Percentiles rank a stretch among this genome's conserved stretches.
These are phyloP conservation scores for Cyberlindnera xylosilytica DNA, from an alignment of 805 yeast genomes.

Conservation along the genomic window DNA sequence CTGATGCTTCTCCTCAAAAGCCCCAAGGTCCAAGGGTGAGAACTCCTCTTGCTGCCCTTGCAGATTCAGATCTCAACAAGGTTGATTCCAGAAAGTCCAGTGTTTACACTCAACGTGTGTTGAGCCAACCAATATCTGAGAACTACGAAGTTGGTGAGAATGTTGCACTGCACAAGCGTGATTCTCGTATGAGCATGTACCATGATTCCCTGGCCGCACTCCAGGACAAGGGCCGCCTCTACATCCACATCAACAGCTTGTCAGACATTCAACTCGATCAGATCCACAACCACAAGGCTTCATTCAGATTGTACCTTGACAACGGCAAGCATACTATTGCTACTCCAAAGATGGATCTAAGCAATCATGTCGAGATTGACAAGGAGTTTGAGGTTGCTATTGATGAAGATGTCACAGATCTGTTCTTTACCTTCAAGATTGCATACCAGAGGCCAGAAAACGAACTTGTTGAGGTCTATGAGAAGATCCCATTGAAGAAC, in stretches of 20 bases:
- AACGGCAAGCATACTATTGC: slow-evolving; percentile 79
- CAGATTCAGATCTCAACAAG: slow-evolving; percentile 16
- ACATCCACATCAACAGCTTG: slow-evolving; percentile 46
- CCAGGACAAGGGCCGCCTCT: slow-evolving; percentile 40
- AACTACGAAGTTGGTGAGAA: slow-evolving; percentile 5
- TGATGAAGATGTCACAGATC: slow-evolving; percentile 49
- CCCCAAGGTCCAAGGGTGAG: slow-evolving; percentile 13
- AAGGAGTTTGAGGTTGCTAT: slow-evolving; percentile 81
- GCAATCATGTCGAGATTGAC: slow-evolving; percentile 37
- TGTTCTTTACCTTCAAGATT: slow-evolving; percentile 72
- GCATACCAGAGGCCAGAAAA: slow-evolving; percentile 45
- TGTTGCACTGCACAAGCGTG: slow-evolving; percentile 12
- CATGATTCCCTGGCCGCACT: not conserved
- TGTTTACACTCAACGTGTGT: slow-evolving; percentile 10
- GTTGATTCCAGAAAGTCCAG: slow-evolving; percentile 4
- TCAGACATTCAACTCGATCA: slow-evolving; percentile 45
- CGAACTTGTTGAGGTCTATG: slow-evolving; percentile 56
- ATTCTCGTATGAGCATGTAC: slow-evolving; percentile 8
- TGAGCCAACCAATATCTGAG: slow-evolving; percentile 16
- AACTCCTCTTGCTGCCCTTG: slow-evolving; percentile 20
- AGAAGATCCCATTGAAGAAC: slow-evolving; percentile 47
- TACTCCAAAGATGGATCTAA: slow-evolving; percentile 47
- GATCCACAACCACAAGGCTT: slow-evolving; percentile 39
- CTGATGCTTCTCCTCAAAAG: not conserved
- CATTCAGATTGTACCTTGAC: slow-evolving; percentile 50